A percentile compares a stretch with the other conserved stretches of the same genome.
Evolutionary conservation across 352 stramenopile genomes (phyloP).

Genomic region (Saprolegnia parasitica): DNA sequence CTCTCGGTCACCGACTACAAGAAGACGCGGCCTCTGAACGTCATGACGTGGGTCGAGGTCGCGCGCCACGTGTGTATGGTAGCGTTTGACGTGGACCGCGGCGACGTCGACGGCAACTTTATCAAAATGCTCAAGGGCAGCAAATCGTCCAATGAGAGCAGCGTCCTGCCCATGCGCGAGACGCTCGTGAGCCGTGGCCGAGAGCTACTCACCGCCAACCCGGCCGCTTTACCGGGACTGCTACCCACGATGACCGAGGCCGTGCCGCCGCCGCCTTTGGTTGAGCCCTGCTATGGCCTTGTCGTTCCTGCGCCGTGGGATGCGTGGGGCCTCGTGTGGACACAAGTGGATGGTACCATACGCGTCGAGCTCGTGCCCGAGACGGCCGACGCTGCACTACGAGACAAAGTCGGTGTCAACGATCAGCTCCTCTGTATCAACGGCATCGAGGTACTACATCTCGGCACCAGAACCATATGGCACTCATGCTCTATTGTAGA

Average conservation of each 20-base stretch:
- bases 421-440: constrained; percentile 57
- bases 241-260: constrained; percentile 34
- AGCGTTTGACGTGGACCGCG: constrained; percentile 64
- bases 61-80: constrained; percentile 68
- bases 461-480: constrained; percentile 33
- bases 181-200: constrained; percentile 36
- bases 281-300: constrained; percentile 26
- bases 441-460: constrained; percentile 43
- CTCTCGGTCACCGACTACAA: constrained; percentile 24
- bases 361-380: constrained; percentile 39
- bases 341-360: constrained; percentile 39
- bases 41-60: constrained; percentile 77
- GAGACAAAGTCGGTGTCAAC: constrained; percentile 31
- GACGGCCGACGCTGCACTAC: constrained; percentile 12
- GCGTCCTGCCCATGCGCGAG: constrained; percentile 48
- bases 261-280: neutral
- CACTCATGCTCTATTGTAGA: neutral
- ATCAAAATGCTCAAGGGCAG: constrained; percentile 71
- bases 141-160: constrained; percentile 65
- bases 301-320: constrained; percentile 31
- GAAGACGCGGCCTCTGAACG: constrained; percentile 59
- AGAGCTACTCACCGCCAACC: neutral
- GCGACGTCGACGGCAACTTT: constrained; percentile 59
- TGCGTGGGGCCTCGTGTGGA: constrained; percentile 32
- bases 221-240: constrained; percentile 5